Conservation (phyloP, 805 yeast genomes). For the Candida xyloterini region DNA sequence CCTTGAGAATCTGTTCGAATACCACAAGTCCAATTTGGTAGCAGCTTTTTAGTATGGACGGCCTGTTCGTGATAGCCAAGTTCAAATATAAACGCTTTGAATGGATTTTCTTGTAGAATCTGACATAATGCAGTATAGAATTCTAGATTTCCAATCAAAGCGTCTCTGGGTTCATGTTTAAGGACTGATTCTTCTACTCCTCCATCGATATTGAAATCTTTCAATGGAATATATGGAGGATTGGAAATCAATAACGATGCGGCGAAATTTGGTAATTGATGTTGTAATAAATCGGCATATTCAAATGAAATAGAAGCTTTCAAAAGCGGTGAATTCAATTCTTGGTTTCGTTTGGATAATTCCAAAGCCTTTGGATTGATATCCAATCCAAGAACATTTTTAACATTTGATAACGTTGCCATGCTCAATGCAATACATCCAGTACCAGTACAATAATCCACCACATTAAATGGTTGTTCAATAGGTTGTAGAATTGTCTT, state of each 20-base stretch:
- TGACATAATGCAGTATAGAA: conserved; percentile 57
- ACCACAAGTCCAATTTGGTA: conserved; percentile 42
- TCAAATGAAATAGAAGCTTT: conserved; percentile 15
- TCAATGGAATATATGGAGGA: conserved; percentile 78
- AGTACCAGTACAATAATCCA: conserved; percentile 84
- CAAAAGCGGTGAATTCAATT: conserved; percentile 8
- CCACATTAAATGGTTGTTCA: conserved; percentile 28
- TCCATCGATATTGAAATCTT: conserved; percentile 37
- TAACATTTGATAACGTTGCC: conserved; percentile 27
- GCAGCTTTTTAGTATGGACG: conserved; percentile 14
- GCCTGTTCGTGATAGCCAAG: conserved; percentile 65
- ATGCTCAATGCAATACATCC: conserved; percentile 78
- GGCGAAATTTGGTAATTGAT: background rate
- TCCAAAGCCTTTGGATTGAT: conserved; percentile 49
- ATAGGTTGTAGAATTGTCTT: conserved; percentile 18
- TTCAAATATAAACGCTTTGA: conserved; percentile 71
- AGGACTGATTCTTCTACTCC: conserved; percentile 66
- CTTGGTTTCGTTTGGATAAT: conserved; percentile 47
- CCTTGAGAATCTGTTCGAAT: conserved; percentile 48
- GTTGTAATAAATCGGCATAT: conserved; percentile 23
- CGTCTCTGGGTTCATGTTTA: conserved; percentile 69
- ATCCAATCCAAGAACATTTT: conserved; percentile 47
- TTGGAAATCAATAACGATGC: conserved; percentile 70
- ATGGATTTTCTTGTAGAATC: conserved; percentile 39
- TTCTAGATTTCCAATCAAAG: conserved; percentile 75